Evolutionary conservation across 129 eudicot genomes (phyloP), one percentile per base, ranked within the genome.

Genomic region (Escallonia herrerae): DNA sequence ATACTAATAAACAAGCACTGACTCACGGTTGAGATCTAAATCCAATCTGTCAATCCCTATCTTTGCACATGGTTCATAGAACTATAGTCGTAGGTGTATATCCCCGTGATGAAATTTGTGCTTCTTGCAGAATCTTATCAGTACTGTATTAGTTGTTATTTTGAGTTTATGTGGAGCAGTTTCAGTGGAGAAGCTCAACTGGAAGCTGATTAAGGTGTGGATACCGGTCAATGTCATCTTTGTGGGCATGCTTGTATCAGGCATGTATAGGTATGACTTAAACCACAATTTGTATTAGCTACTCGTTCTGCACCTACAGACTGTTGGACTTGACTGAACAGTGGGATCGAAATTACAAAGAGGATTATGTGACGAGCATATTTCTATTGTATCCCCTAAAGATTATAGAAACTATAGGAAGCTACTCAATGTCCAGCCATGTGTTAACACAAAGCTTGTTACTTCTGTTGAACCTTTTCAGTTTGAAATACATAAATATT

Each of bases 201-300:
- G 87, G 93, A 88, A 84, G 80, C 80, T 88, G 52, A 71, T 88
- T 58, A 82, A 77, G 77, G 79, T 84, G 48, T 88, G 89, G 96
- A 66, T 88, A 62, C 96, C 91, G 2, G 93, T 88, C 40, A 88
- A 85, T 68, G 12, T 88, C 41, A 88, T 84, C 74, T 88, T 88
- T 53, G 76, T 88, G 14, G 93, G 85, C 77, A 88, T 88, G 96
- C 96, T 88, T 69, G 85, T 88, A 61, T 84, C 93, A 48, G 87
- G 96, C 76, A 88, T 88, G 93, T 85, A 84, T 70, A 88, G 93
- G 96, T 88, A 85, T 8, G 69, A 52, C 49, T 53, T 68, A 8
- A 65, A 47, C 41, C 43, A 51, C 7, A 58, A 40, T 58, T 52
- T 39, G 4, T 72, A 37, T 64, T 56, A 10, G 2, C 41, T 67